Evolutionary conservation across 108 stramenopile species (phyloP), one percentile per base, ranked within the genome.

Genomic region (Parmales sp.): DNA sequence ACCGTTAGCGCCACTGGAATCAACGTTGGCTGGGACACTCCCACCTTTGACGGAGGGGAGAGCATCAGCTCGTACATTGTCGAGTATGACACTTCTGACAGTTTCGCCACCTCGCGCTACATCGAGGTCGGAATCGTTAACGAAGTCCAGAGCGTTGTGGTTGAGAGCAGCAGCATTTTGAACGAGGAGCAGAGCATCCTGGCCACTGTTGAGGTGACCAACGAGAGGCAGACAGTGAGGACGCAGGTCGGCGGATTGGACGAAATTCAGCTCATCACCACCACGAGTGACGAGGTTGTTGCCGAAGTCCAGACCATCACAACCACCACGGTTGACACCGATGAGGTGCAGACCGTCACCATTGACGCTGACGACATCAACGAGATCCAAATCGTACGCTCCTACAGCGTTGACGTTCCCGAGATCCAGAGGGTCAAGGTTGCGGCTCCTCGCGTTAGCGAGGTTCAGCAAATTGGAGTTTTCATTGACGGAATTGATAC

Each of bases 301-400:
- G 72, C 82, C 4, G 90, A 93, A 66, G 89, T 93, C 1, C 90
- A 93, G 79, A 86, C 79, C 43, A 72, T 93, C 38, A 78, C 82
- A 20, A 83, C 85, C n/a, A 83, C 74, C 31, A 79, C 90, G 13
- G 72, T 74, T 19, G 86, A 87, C 54, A 80, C 76, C 3, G 76
- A 93, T 65, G 92, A 93, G 71, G 83, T 86, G 20, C 92, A 93
- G 66, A 68, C 68, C 0, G 63, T 93, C 11, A 46, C 69, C 7
- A 69, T 86, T 38, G 46, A 80, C 29, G 86, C 86, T 3, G 78
- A 83, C 64, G 82, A 84, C 63, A 50, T 85, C 34, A 76, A 88
- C 49, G 90, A 93, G 69, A 76, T 90, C 46, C 90, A 91, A 75
- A 77, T 80, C 45, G 60, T 84, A 6, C 72, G 75, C 49, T 51